These are phyloP conservation scores for Fusarium sororula DNA, from an alignment of 2,329 filamentous ascomycete genomes.

Conservation along the genomic window DNA sequence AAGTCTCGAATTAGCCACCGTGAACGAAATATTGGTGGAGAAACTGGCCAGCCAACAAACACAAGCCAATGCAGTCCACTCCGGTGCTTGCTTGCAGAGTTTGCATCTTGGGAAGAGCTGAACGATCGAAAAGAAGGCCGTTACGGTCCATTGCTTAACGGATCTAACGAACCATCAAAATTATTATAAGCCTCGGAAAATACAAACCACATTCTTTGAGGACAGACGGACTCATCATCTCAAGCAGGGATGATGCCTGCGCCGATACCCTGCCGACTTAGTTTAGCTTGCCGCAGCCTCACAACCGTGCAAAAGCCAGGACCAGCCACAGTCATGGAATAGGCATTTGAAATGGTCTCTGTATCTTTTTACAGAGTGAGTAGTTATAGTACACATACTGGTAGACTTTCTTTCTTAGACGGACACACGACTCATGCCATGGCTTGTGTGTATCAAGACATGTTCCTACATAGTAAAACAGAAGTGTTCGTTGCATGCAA, in stretches of 20 bases:
- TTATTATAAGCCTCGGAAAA: neutral
- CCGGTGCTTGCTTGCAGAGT: neutral
- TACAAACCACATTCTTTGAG: constrained; percentile 1
- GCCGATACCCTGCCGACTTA: neutral
- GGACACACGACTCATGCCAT: constrained; percentile 14
- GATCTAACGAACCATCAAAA: neutral
- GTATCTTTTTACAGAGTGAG: neutral
- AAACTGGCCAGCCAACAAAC: neutral
- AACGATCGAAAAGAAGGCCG: neutral
- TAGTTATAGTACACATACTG: too few species aligned
- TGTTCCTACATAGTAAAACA: neutral
- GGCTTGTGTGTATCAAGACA: neutral
- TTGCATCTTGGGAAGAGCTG: neutral
- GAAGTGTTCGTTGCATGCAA: neutral
- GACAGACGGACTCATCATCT: constrained; percentile 5
- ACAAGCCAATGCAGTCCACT: neutral
- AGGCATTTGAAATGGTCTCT: neutral
- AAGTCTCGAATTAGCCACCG: constrained; percentile 33
- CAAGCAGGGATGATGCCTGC: constrained; percentile 25
- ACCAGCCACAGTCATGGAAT: constrained; percentile 4
- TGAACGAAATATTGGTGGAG: constrained; percentile 24
- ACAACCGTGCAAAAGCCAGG: constrained; percentile 12
- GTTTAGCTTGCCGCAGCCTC: constrained; percentile 21
- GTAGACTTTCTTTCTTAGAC: neutral
- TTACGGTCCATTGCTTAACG: neutral